Evolutionary conservation across 345 rosid genomes (phyloP).

Genomic region (Mallotus nudiflorus): DNA sequence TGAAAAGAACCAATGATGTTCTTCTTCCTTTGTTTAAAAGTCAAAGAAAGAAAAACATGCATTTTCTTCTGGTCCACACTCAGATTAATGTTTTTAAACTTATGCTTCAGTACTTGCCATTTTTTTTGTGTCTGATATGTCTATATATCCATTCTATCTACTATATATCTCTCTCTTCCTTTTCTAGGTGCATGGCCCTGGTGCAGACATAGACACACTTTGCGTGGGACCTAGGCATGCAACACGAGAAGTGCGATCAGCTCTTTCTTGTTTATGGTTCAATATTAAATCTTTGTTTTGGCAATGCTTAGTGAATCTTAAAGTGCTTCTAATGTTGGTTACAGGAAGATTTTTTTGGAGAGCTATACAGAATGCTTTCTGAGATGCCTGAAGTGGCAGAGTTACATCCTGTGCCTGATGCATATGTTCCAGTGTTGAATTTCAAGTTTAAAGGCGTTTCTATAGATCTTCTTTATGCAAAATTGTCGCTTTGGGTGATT

Average conservation of each 20-base stretch:
- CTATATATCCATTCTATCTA: conserved; percentile 2
- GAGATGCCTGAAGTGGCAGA: conserved; percentile 96
- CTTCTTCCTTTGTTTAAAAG: not conserved
- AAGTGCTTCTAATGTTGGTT: conserved; percentile 24
- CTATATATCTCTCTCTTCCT: conserved; percentile 9
- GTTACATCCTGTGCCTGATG: conserved; percentile 97
- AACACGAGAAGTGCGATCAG: conserved; percentile 76
- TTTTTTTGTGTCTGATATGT: not conserved
- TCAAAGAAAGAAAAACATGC: not conserved
- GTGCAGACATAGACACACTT: conserved; percentile 95
- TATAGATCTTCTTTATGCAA: conserved; percentile 94
- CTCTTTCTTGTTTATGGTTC: conserved; percentile 30
- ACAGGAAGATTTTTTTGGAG: conserved; percentile 97
- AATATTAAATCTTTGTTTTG: conserved; percentile 17
- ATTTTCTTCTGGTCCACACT: not conserved
- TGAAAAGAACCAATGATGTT: not conserved
- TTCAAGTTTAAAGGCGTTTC: conserved; percentile 91
- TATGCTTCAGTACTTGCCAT: not conserved
- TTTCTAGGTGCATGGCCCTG: conserved; percentile 93
- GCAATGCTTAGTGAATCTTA: conserved; percentile 22
- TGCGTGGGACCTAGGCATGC: conserved; percentile 97
- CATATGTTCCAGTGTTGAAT: conserved; percentile 90
- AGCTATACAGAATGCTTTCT: conserved; percentile 68
- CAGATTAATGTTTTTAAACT: conserved; percentile 10
- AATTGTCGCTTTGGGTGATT: conserved; percentile 83